These are phyloP conservation scores for Polyplosphaeria fusca DNA, from an alignment of 495 filamentous ascomycete genomes.

Conservation along the genomic window DNA sequence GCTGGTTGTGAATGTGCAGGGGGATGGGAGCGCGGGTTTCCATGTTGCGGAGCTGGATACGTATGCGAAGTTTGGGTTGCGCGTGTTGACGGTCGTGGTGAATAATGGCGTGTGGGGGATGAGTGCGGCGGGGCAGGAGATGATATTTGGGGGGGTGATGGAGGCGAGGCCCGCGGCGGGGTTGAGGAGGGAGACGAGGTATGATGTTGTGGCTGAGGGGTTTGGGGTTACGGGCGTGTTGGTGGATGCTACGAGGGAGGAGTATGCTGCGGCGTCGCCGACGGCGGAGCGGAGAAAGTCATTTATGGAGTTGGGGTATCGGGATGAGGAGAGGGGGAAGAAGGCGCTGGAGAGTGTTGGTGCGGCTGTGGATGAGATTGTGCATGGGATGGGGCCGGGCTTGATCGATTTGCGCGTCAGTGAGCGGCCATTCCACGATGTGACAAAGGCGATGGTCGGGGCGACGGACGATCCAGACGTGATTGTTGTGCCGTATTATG, in stretches of 20 bases:
- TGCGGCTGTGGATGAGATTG: constrained; percentile 24
- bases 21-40: constrained; percentile 35
- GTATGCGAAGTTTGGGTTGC: constrained; percentile 24
- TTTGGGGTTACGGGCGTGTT: constrained; percentile 14
- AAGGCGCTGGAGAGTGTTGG: constrained; percentile 4
- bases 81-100: constrained; percentile 29
- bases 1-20: constrained; percentile 34
- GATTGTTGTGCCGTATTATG: constrained; percentile 38
- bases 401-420: constrained; percentile 29
- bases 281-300: constrained; percentile 2
- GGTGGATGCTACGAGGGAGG: constrained; percentile 12
- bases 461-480: constrained; percentile 32
- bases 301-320: constrained; percentile 3
- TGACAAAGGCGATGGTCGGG: constrained; percentile 33
- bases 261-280: constrained; percentile 12
- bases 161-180: constrained; percentile 15
- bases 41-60: constrained; percentile 36
- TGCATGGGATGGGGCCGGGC: constrained; percentile 13
- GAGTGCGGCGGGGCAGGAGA: constrained; percentile 27
- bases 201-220: constrained; percentile 33
- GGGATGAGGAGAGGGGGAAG: constrained; percentile 2
- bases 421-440: constrained; percentile 6
- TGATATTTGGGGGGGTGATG: constrained; percentile 24
- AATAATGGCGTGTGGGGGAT: constrained; percentile 36
- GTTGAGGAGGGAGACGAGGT: constrained; percentile 20